Percentiles rank a stretch among this genome's conserved stretches.
These are phyloP conservation scores for Paratinospora sagittata DNA, from an alignment of 164 flowering plant species.

Conservation along the genomic window DNA sequence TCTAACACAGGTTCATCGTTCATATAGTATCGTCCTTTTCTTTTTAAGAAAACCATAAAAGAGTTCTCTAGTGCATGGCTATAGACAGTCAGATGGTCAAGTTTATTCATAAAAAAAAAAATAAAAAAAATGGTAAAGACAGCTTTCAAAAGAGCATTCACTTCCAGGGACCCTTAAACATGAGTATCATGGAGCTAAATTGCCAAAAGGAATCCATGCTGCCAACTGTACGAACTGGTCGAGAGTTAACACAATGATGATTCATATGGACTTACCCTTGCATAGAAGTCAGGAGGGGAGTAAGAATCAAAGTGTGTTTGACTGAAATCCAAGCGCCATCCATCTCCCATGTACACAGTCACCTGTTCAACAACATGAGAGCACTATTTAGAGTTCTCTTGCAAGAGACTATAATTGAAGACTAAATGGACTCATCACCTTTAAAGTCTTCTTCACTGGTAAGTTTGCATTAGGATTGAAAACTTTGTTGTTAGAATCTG, in stretches of 20 bases:
- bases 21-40: not conserved
- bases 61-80: not conserved
- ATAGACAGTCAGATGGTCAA: not conserved
- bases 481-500: not conserved
- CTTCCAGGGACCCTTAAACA: not conserved
- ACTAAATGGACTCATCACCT: not conserved
- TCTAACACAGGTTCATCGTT: not conserved
- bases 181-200: not conserved
- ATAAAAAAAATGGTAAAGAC: not conserved
- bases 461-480: slow-evolving; percentile 9
- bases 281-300: slow-evolving; percentile 14
- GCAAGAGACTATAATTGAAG: not conserved
- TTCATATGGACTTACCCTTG: slow-evolving; percentile 3
- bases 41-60: not conserved
- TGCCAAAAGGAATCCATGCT: not conserved
- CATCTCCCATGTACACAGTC: slow-evolving; percentile 19
- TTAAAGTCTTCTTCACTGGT: slow-evolving; percentile 4
- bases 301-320: slow-evolving; percentile 8
- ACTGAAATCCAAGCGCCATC: slow-evolving; percentile 10
- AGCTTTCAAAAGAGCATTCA: not conserved
- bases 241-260: too few relatives aligned
- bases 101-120: not conserved
- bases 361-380: slow-evolving; percentile 8
- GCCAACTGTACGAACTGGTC: too few relatives aligned
- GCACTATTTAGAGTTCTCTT: not conserved